Evolutionary conservation across 2,329 filamentous ascomycete genomes (phyloP), one percentile per base, ranked within the genome.

Genomic region (Colletotrichum sp.): DNA sequence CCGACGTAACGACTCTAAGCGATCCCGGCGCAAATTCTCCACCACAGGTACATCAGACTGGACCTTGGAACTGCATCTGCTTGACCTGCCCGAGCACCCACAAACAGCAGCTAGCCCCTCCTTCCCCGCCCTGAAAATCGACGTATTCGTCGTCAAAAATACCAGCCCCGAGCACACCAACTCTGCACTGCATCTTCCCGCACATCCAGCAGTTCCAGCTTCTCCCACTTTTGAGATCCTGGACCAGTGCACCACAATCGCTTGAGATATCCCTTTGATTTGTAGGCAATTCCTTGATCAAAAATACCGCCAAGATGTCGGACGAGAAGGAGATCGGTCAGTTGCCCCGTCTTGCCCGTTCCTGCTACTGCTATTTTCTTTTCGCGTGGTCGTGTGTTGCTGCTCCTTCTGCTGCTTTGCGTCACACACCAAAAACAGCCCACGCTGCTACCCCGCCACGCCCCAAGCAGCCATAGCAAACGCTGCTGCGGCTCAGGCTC

Each of bases 281-380:
- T 71, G 28, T 36, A 71, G 60, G 68, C 73, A 71, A 55, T 70
- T 52, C 65, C 28, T 63, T 62, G 34, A 76, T 69, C 57, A 72
- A 76, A 75, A 73, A 72, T 36, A 70, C 74, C 71, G 81, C 82
- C 84, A 86, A 82, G 80, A 86, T 87, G 85, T 85, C 87, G 81
- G 86, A 88, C 71, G 82, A 84, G 36, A 88, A 88, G 84, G 87
- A 86, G 77, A 79, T 84, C 78, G 88, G 87, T 89, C 82, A 78
- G 86, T 84, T 71, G 34, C 62, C 32, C 48, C 65, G 28, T 26
- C 55, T 36, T 24, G 28, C 34, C 32, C 30, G 18, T 48, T n/a
- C 39, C 44, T 71, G 64, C 62, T 68, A 66, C 62, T 72, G 71
- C 67, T 39, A 16, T 62, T 44, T 16, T 52, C 36, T 34, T 62